Base-by-base conservation (phyloP, 2,329 filamentous ascomycete species). In the Chrysoporthe austroafricana region DNA sequence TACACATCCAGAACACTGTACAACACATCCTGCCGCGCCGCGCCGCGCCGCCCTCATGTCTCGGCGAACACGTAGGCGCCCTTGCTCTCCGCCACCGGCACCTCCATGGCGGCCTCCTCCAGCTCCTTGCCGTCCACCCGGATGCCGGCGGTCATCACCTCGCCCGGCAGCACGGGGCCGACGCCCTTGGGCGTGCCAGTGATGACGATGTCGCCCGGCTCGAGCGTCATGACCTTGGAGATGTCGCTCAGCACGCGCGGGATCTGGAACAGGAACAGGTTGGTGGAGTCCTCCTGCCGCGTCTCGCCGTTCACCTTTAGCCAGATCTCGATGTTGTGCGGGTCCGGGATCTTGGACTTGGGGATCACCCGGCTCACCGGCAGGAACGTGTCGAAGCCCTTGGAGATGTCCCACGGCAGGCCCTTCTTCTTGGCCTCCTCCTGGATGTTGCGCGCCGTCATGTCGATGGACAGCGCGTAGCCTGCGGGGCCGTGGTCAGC, bases 181-280 rank as follows among this genome's bases (percentile, higher is more conserved):
- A 99, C 96, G 14, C 96, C 96, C 82, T 97, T 97, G 62, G 96
- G 96, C 62, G 96, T 99, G 21, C 96, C 96, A n/a, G 96, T 99
- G 73, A 99, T 82, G 61, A 99, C 89, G 75, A 99, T 90, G 79
- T 99, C 96, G 61, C 95, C 96, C 75, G 91, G 88, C 79, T 97
- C 91, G 68, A 99, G 84, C 9, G 93, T 94, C 94, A 98, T 97
- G 67, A 98, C 94, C 77, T 90, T 90, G 72, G 93, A 96, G 76
- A 99, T 97, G 81, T 97, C 94, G 75, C 91, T 92, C 76, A 99
- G 79, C 71, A 97, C 89, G 73, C 92, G 85, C 32, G 95, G 94
- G 75, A 99, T 96, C 67, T 87, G 86, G 85, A 97, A 97, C 68
- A 99, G 86, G 93, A 99, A 97, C 75, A 98, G 83, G 73, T 91